Evolutionary conservation across 108 stramenopile species (phyloP), one percentile per base, ranked within the genome.

Genomic region (Pseudonitzschia pungens): DNA sequence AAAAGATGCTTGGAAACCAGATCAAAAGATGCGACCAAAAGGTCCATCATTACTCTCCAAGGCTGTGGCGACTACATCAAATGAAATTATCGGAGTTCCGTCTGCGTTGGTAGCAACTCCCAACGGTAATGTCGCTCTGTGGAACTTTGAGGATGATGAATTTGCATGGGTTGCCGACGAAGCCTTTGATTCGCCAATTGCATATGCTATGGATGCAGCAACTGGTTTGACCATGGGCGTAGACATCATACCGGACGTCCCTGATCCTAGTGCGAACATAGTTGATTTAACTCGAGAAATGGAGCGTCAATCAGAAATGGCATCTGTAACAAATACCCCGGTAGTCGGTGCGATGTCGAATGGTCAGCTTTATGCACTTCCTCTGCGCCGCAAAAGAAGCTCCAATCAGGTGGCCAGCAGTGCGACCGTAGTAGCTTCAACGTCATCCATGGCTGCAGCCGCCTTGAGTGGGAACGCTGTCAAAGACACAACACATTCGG

Each of bases 301-400:
- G 36, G 81, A 84, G 55, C 64, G 80, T 16, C 87, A 89, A 63
- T 32, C 73, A 20, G 59, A 77, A 32, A 53, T 69, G 11, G 29
- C 54, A 26, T 56, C 56, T 42, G 18, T 57, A 36, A 43, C 57
- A 14, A 48, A 65, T 68, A 82, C 82, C 40, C 80, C 89, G 12
- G 79, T 94, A 62, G 86, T 94, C 54, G 87, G 87, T 28, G 70
- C 87, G 0, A 63, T 92, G 50, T 56, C 81, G 10, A 83, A 70
- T 82, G 93, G 93, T 8, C 86, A 94, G 44, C 76, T 94, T 0
- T 94, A 84, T 71, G 90, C 93, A 21, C 74, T 94, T 66, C 90
- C 89, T 54, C 92, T 27, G 86, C 88, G 12, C 72, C 33, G 42
- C 40, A 68, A 82, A 67, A 75, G n/a, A 21, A 57, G 48, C 50